A percentile compares a stretch with the other conserved stretches of the same genome.
phyloP scores from a whole-genome alignment of 1,139 yeast species.

The Starmera stellimalicola region DNA sequence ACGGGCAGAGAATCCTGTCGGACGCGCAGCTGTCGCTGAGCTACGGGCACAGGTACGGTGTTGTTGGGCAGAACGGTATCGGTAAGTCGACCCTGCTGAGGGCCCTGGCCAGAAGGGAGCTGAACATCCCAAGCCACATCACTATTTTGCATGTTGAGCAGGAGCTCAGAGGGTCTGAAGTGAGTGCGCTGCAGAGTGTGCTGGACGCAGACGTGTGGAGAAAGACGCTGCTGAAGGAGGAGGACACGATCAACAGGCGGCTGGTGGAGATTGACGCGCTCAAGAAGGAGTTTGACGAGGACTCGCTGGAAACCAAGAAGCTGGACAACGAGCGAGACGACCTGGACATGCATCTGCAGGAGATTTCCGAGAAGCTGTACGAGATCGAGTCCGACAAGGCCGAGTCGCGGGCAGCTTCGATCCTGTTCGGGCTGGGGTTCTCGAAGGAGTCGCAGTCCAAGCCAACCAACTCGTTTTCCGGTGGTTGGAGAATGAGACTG shows the following conservation, averaged over 20 bases:
- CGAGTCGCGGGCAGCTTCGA: slow-evolving; percentile 95
- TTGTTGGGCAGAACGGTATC: slow-evolving; percentile 98
- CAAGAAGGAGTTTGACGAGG: slow-evolving; percentile 68
- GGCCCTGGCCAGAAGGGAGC: slow-evolving; percentile 89
- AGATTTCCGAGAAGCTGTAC: slow-evolving; percentile 67
- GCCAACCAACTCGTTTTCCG: slow-evolving; percentile 88
- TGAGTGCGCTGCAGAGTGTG: slow-evolving; percentile 83
- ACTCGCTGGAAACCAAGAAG: slow-evolving; percentile 67
- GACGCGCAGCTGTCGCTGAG: slow-evolving; percentile 83
- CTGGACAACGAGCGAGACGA: slow-evolving; percentile 87
- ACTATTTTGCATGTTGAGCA: slow-evolving; percentile 96
- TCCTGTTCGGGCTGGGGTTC: slow-evolving; percentile 86
- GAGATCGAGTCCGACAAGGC: slow-evolving; percentile 98
- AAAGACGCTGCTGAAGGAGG: slow-evolving; percentile 75
- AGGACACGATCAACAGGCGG: slow-evolving; percentile 63
- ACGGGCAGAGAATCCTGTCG: slow-evolving; percentile 84
- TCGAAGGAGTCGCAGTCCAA: slow-evolving; percentile 74
- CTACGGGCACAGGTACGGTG: slow-evolving; percentile 91
- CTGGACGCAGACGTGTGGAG: slow-evolving; percentile 99
- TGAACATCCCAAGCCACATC: slow-evolving; percentile 88
- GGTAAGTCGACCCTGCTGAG: slow-evolving; percentile 92
- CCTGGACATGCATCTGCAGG: slow-evolving; percentile 66
- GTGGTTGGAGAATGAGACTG: slow-evolving; percentile 99
- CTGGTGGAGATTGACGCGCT: slow-evolving; percentile 63
- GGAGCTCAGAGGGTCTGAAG: slow-evolving; percentile 91